These are phyloP conservation scores for Exsudoporus frostii DNA, from an alignment of 768 basidiomycete genomes.

Conservation along the genomic window DNA sequence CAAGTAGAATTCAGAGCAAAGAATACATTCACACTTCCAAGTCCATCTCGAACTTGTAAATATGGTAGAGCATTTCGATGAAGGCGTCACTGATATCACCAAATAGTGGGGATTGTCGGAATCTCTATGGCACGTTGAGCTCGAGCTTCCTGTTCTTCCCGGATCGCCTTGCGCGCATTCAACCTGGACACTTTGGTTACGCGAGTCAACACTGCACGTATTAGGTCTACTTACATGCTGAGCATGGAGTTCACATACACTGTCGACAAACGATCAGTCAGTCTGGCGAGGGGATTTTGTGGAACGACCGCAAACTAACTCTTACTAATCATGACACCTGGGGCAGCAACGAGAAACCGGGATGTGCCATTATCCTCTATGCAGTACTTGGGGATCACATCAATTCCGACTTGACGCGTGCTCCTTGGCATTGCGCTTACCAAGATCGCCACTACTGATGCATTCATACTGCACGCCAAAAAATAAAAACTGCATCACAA, in stretches of 20 bases:
- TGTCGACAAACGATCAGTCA: not conserved
- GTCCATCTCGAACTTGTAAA: not conserved
- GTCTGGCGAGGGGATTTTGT: not conserved
- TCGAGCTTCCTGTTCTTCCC: slow-evolving; percentile 9
- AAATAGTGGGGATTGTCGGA: slow-evolving; percentile 18
- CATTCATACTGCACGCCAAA: slow-evolving; percentile 3
- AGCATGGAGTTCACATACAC: slow-evolving; percentile 27
- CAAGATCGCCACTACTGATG: slow-evolving; percentile 6
- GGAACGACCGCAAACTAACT: slow-evolving; percentile 3
- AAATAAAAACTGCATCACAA: not conserved
- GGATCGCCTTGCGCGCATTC: slow-evolving; percentile 17
- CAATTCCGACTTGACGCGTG: not conserved
- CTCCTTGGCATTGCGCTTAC: slow-evolving; percentile 2
- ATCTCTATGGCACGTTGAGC: slow-evolving; percentile 8
- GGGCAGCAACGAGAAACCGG: slow-evolving; percentile 2
- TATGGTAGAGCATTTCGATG: not conserved
- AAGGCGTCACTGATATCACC: not conserved
- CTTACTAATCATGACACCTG: slow-evolving; percentile 16
- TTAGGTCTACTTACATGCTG: slow-evolving; percentile 16
- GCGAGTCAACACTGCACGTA: not conserved
- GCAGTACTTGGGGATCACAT: slow-evolving; percentile 12
- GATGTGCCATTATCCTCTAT: not conserved
- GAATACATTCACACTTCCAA: not conserved
- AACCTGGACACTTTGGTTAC: slow-evolving; percentile 1
- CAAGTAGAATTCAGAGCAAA: not conserved